Percentiles rank a stretch among this genome's conserved stretches.
Conservation (phyloP, 2,329 filamentous ascomycete species). For the Rachicladosporium sp. region DNA sequence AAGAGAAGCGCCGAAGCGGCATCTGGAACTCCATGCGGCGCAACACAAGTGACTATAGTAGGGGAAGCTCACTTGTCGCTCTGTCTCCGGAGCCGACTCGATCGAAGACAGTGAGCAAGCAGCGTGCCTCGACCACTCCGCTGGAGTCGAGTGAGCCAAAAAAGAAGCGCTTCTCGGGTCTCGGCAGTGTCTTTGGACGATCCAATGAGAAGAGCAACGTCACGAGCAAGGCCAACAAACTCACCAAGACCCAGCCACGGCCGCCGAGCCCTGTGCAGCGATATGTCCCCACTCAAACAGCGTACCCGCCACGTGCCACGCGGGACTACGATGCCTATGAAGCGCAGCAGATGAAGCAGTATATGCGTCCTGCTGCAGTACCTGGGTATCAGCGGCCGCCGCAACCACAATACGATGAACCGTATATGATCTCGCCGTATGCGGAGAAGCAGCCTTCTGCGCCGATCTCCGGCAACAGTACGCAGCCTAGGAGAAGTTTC, state of each 20-base stretch:
- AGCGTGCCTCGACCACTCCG: slow-evolving; percentile 15
- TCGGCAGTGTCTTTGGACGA: slow-evolving; percentile 33
- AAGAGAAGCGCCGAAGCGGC: slow-evolving; percentile 4
- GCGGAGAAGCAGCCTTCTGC: too few species aligned
- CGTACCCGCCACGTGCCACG: too few species aligned
- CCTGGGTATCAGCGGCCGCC: too few species aligned
- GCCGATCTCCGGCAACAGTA: too few species aligned
- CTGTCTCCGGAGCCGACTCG: background rate
- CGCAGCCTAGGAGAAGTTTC: too few species aligned
- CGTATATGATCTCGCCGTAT: too few species aligned
- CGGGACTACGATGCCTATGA: too few species aligned
- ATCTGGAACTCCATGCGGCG: slow-evolving; percentile 4
- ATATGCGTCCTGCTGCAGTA: too few species aligned
- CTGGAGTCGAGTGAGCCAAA: slow-evolving; percentile 13
- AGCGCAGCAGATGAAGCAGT: too few species aligned
- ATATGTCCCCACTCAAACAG: too few species aligned
- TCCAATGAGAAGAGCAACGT: slow-evolving; percentile 15
- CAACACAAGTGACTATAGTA: slow-evolving; percentile 1
- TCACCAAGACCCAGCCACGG: slow-evolving; percentile 19
- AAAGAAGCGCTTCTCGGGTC: slow-evolving; percentile 34
- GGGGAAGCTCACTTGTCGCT: background rate
- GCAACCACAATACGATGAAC: too few species aligned
- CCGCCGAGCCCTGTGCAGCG: too few species aligned
- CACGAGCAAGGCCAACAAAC: slow-evolving; percentile 15
- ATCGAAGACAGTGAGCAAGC: slow-evolving; percentile 18